Evolutionary conservation across 169 alveolate genomes (phyloP).

Genomic region (Blepharisma undulans): DNA sequence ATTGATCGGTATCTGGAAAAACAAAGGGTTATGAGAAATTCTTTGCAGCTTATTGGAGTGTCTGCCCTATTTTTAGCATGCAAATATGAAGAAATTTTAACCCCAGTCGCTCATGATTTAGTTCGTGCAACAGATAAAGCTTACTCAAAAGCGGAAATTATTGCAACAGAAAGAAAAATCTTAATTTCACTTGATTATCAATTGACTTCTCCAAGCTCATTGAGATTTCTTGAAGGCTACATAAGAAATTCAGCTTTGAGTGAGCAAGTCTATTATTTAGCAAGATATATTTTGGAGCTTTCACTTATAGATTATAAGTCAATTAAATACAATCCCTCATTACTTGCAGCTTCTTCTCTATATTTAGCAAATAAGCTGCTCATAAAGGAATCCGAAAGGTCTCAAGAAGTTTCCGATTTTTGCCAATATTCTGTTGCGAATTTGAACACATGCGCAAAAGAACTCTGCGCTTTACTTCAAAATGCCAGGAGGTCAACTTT

Average conservation of each 20-base stretch:
- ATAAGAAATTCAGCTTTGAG: conserved; percentile 52
- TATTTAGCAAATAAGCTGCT: conserved; percentile 68
- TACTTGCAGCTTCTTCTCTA: conserved; percentile 79
- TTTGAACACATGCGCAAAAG: conserved; percentile 73
- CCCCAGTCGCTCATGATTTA: conserved; percentile 78
- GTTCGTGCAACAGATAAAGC: conserved; percentile 48
- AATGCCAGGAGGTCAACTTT: conserved; percentile 59
- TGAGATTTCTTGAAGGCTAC: conserved; percentile 53
- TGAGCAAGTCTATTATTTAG: conserved; percentile 51
- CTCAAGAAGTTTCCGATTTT: conserved; percentile 36
- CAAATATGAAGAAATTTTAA: conserved; percentile 84
- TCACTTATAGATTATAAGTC: conserved; percentile 70
- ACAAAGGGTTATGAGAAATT: conserved; percentile 48
- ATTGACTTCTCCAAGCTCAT: conserved; percentile 39
- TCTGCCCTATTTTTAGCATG: conserved; percentile 83
- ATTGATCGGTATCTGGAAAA: conserved; percentile 70
- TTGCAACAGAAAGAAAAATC: neutral
- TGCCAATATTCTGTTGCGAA: conserved; percentile 63
- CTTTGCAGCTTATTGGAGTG: conserved; percentile 74
- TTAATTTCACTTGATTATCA: conserved; percentile 45
- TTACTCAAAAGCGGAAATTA: neutral
- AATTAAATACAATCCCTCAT: conserved; percentile 63
- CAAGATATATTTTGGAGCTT: conserved; percentile 69
- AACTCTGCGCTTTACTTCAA: conserved; percentile 66
- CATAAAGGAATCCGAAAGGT: conserved; percentile 53